Base-by-base conservation (phyloP, 2,329 filamentous ascomycete genomes). In the Fusarium sp. region DNA sequence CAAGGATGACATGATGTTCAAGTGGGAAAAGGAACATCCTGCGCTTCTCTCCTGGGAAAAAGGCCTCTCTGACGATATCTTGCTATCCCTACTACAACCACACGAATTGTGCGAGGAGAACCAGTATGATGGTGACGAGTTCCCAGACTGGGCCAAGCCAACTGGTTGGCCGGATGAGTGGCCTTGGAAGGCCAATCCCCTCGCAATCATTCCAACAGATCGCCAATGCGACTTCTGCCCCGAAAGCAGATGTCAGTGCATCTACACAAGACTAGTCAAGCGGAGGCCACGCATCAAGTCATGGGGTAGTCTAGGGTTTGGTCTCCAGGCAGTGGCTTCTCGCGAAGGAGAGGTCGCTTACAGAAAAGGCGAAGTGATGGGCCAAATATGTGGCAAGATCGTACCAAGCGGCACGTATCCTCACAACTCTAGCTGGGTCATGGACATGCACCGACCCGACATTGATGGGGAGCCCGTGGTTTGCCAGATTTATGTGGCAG, bases 361-460 rank as follows among this genome's bases (percentile, higher is more conserved):
- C 14, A 55, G 31, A 2, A 55, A 55, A 25, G 51, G 51, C 8
- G 51, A 55, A 4, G 33, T 55, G 5, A 23, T 55, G 31, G 51
- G 51, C 0, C 51, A 55, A 4, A 55, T 55, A 14, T 55, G 51
- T 6, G 51, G 51, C 33, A 55, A 55, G 14, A 36, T 55, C 6
- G 51, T 38, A 4, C 51, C 51, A 4, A 55, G 33, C 14, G 51
- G 51, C 10, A 55, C 51, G 2, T 38, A 55, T 55, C 51, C 31
- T 38, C 51, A 55, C 51, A 55, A 55, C 51, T 36, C 51, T 0
- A 55, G 51, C 51, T 36, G 27, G 16, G 51, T 55, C 14, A 55
- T 55, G 51, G 51, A 55, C n/a, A 38, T 55, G 33, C 33, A 55
- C 13, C 51, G 51, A 16, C 51, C 51, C n/a, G 51, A 55, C 31